Conservation (phyloP, 371 early-diverging fungal species). For the Mortierella sp. region DNA sequence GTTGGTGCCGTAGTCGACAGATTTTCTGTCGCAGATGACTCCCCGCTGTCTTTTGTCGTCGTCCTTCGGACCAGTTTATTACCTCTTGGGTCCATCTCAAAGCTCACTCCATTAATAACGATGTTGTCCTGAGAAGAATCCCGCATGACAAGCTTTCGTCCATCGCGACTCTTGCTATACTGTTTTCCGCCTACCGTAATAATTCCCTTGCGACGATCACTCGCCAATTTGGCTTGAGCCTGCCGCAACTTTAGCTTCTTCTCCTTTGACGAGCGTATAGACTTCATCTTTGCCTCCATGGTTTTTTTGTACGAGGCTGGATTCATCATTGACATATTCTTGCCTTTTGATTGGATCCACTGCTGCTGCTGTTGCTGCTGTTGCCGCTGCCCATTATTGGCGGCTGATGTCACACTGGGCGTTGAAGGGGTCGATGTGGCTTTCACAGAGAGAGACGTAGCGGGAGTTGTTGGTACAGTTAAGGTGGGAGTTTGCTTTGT, state of each 20-base stretch:
- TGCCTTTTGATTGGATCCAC: slow-evolving; percentile 55
- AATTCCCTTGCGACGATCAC: slow-evolving; percentile 31
- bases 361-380: slow-evolving; percentile 22
- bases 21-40: not conserved
- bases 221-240: slow-evolving; percentile 34
- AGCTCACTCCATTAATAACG: slow-evolving; percentile 53
- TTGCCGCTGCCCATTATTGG: not conserved
- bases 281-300: slow-evolving; percentile 53
- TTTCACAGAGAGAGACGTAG: not conserved
- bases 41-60: not conserved
- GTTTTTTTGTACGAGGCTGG: slow-evolving; percentile 42
- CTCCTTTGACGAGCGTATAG: slow-evolving; percentile 35
- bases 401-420: not conserved
- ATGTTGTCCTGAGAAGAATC: slow-evolving; percentile 30
- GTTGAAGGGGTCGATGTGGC: slow-evolving; percentile 6
- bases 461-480: not conserved
- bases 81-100: slow-evolving; percentile 54
- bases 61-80: slow-evolving; percentile 53
- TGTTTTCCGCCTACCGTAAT: slow-evolving; percentile 38
- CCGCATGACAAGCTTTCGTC: slow-evolving; percentile 44
- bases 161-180: slow-evolving; percentile 46
- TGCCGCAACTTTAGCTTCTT: slow-evolving; percentile 31
- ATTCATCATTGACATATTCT: slow-evolving; percentile 55
- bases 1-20: slow-evolving; percentile 10
- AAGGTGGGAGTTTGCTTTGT: not conserved